phyloP scores from a whole-genome alignment of 805 yeast genomes.

The Scheffersomyces lignosus region DNA sequence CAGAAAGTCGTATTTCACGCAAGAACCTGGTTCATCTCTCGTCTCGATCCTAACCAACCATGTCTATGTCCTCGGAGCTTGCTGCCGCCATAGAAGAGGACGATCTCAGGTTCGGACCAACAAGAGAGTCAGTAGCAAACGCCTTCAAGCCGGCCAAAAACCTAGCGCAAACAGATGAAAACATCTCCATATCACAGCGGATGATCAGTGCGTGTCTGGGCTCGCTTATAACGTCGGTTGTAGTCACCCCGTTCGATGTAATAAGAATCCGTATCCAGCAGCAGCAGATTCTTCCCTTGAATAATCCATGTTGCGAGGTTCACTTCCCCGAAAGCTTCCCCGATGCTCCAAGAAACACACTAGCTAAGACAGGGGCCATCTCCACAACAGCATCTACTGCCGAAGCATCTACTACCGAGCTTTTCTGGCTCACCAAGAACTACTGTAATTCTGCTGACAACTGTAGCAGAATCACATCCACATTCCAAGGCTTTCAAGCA shows the following conservation, averaged over 20 bases:
- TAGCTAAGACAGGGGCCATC: conserved; percentile 20
- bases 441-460: conserved; percentile 36
- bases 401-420: conserved; percentile 16
- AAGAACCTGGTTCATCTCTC: too few species aligned
- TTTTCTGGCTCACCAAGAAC: conserved; percentile 35
- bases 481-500: conserved; percentile 68
- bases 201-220: conserved; percentile 82
- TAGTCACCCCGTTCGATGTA: conserved; percentile 81
- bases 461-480: conserved; percentile 60
- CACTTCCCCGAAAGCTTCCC: conserved; percentile 18
- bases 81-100: neutral
- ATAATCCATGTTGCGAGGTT: conserved; percentile 26
- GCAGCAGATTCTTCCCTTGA: conserved; percentile 55
- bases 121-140: neutral
- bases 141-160: neutral
- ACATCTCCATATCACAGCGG: conserved; percentile 54
- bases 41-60: too few species aligned
- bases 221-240: conserved; percentile 67
- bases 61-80: neutral
- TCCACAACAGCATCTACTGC: conserved; percentile 2
- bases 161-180: conserved; percentile 10
- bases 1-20: too few species aligned
- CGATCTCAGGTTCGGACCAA: neutral
- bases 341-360: conserved; percentile 5
- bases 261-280: conserved; percentile 76